Base-by-base conservation (phyloP, 768 basidiomycete genomes). In the Rhizopogon salebrosus region DNA sequence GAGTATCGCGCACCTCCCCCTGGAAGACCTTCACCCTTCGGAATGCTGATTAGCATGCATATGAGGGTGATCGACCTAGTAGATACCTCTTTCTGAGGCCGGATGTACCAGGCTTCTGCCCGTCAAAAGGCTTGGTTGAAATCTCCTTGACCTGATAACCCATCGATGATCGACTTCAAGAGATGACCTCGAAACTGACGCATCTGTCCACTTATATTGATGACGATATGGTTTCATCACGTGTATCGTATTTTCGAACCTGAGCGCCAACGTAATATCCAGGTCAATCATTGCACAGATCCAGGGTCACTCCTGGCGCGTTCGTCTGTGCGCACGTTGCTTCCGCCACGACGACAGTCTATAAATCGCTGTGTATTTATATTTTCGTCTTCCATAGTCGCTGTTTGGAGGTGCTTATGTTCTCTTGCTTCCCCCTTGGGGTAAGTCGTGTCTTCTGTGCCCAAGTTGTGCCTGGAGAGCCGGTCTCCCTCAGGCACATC, bases 61-160 rank as follows among this genome's bases (percentile, higher is more conserved):
- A 54, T 59, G 58, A 49, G 53, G 48, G 48, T 27, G 38, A 7
- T 48, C 46, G 54, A 51, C 26, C 38, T 20, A 2, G 41, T 37
- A 52, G 39, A 46, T 58, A 92, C 92, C 94, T 83, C 79, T 98
- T 98, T 64, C 97, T 82, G 42, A 98, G 84, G 59, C 97, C 97
- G 57, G 97, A 98, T 10, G 97, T 98, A 55, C 97, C 97, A 22
- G 97, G 97, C 71, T 95, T 98, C 74, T 95, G 92, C 60, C 91
- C 94, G 3, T 93, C 89, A 66, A 83, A 95, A 20, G 92, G 87
- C 67, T 86, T 93, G 3, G 94, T 97, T 26, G 75, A 51, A 48
- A 97, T 77, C 60, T 87, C 83, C 70, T 87, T 79, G 65, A 87
- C 69, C 51, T 70, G 68, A 61, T 64, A 58, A 10, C 72, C 65